Conservation (phyloP, 768 basidiomycete species). For the Suillus plorans region DNA sequence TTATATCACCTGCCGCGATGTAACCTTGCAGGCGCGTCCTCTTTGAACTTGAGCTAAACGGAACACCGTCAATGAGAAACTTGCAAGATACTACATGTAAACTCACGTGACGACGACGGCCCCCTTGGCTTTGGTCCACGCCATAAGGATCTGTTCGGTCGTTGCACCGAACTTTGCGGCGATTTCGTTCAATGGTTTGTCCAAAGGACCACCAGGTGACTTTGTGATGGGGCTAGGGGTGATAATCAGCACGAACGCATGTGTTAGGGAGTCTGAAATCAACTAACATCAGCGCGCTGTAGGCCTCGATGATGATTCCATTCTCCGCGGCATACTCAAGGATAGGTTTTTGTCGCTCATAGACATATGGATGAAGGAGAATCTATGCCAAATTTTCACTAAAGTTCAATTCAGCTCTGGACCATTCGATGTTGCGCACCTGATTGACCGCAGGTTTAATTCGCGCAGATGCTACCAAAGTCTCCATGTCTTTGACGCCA, state of each 20-base stretch:
- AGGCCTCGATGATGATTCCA: conserved; percentile 69
- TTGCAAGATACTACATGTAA: neutral
- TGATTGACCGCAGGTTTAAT: conserved; percentile 69
- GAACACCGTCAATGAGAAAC: neutral
- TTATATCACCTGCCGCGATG: conserved; percentile 62
- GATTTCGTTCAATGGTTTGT: conserved; percentile 55
- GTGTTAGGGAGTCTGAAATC: conserved; percentile 40
- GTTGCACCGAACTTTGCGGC: conserved; percentile 26
- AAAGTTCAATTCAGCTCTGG: conserved; percentile 1
- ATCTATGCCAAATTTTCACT: conserved; percentile 43
- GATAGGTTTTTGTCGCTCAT: conserved; percentile 48
- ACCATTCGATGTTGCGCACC: conserved; percentile 29
- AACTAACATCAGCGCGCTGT: conserved; percentile 39
- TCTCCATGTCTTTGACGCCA: conserved; percentile 49
- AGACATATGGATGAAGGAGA: conserved; percentile 70
- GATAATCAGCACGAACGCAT: neutral
- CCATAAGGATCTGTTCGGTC: neutral
- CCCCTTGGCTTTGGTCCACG: conserved; percentile 52
- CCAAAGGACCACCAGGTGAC: conserved; percentile 61
- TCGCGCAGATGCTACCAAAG: conserved; percentile 55
- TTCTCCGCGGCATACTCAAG: conserved; percentile 58
- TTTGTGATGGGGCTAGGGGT: conserved; percentile 43
- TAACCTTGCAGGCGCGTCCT: conserved; percentile 66
- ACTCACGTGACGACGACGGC: conserved; percentile 62
- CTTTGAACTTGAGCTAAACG: conserved; percentile 60